Evolutionary conservation across 2,329 filamentous ascomycete species (phyloP).

Genomic region (Calonectria montana): DNA sequence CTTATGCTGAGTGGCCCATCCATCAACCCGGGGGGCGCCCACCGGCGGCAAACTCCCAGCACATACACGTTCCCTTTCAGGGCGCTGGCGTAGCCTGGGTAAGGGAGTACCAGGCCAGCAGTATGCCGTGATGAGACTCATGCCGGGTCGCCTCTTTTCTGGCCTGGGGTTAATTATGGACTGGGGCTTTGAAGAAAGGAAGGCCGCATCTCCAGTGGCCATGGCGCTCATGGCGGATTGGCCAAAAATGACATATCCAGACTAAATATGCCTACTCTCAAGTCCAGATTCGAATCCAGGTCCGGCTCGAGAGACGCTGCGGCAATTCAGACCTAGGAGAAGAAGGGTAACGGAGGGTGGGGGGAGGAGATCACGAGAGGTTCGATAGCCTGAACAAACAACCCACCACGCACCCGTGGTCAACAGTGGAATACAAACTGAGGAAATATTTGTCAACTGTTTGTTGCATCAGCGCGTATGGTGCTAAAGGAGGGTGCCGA

Average conservation of each 20-base stretch:
- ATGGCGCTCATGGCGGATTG: slow-evolving; percentile 25
- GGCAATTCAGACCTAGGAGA: neutral
- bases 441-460: slow-evolving; percentile 21
- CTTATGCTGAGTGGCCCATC: slow-evolving; percentile 37
- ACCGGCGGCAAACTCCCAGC: slow-evolving; percentile 14
- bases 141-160: neutral
- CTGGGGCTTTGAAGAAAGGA: neutral
- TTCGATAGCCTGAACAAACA: neutral
- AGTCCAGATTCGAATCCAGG: slow-evolving; percentile 24
- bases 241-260: slow-evolving; percentile 11
- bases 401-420: neutral
- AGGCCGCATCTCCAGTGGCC: slow-evolving; percentile 27
- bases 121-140: slow-evolving; percentile 10
- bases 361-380: neutral
- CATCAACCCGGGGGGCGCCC: slow-evolving; percentile 17
- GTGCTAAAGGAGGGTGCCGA: slow-evolving; percentile 21
- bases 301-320: neutral
- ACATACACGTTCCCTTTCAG: neutral
- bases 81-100: neutral
- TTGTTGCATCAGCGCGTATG: slow-evolving; percentile 1
- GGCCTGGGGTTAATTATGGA: slow-evolving; percentile 14
- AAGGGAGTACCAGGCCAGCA: neutral
- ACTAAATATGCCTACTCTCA: neutral
- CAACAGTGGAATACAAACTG: neutral
- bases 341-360: neutral